Conservation (phyloP, 495 filamentous ascomycete genomes). For the Penicillium lagena region DNA sequence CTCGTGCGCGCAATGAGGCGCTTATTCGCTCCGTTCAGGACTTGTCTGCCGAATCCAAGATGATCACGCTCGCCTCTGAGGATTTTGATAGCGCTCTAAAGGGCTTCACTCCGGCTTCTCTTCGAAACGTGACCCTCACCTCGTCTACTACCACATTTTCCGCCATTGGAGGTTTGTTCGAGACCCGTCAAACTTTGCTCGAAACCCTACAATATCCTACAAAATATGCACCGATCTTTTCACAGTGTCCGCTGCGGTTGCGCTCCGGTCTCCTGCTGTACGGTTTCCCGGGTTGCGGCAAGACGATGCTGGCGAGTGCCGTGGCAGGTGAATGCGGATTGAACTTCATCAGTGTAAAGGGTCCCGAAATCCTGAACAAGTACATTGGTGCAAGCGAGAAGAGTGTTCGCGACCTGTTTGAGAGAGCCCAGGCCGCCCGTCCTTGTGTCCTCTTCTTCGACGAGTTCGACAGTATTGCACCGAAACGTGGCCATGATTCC, state of each 20-base stretch:
- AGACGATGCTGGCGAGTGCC: constrained; percentile 87
- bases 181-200: constrained; percentile 78
- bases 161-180: constrained; percentile 81
- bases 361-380: constrained; percentile 96
- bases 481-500: constrained; percentile 92
- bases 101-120: constrained; percentile 89
- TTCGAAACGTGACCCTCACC: constrained; percentile 90
- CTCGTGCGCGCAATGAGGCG: constrained; percentile 84
- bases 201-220: constrained; percentile 97
- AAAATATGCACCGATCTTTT: constrained; percentile 96
- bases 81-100: constrained; percentile 82
- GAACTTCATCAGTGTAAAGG: constrained; percentile 97
- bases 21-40: constrained; percentile 64
- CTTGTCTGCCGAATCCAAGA: constrained; percentile 21
- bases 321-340: constrained; percentile 94
- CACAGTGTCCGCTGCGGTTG: constrained; percentile 85
- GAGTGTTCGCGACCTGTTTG: constrained; percentile 88
- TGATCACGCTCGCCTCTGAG: constrained; percentile 54
- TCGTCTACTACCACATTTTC: constrained; percentile 81
- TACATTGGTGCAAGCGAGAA: constrained; percentile 97
- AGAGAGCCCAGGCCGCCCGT: constrained; percentile 78
- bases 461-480: constrained; percentile 95
- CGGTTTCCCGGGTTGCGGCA: constrained; percentile 92
- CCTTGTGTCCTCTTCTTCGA: constrained; percentile 97
- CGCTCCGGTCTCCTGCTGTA: constrained; percentile 90